Conservation (phyloP, 202 grass and related monocot species). For the Musa balbisiana region DNA sequence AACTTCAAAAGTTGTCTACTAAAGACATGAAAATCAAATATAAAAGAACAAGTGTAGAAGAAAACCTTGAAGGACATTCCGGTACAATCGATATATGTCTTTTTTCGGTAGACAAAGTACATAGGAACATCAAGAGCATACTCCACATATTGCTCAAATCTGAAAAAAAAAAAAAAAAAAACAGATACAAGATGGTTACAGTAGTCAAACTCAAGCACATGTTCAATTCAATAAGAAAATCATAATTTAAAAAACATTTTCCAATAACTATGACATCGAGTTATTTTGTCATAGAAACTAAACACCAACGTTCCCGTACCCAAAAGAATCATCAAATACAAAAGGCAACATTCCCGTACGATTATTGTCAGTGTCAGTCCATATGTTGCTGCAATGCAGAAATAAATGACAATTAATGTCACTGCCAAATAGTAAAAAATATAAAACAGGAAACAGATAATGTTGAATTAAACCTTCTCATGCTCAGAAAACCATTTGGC, state of each 20-base stretch:
- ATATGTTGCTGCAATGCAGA: constrained; percentile 62
- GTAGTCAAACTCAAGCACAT: constrained; percentile 27
- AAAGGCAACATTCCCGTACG: constrained; percentile 95
- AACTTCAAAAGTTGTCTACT: constrained; percentile 14
- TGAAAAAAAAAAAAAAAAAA: constrained; percentile 24
- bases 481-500: constrained; percentile 94
- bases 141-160: constrained; percentile 93
- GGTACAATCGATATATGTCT: constrained; percentile 83
- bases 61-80: constrained; percentile 92
- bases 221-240: constrained; percentile 8
- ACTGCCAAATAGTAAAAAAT: background rate
- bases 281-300: background rate
- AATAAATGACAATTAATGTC: constrained; percentile 2
- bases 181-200: background rate
- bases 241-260: background rate
- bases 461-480: constrained; percentile 65
- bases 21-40: constrained; percentile 21
- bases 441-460: background rate
- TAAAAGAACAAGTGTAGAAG: constrained; percentile 19
- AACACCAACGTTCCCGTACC: constrained; percentile 28
- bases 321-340: constrained; percentile 85
- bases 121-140: constrained; percentile 93
- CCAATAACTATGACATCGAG: background rate
- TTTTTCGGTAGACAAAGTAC: constrained; percentile 97
- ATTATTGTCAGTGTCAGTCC: constrained; percentile 99